Evolutionary conservation across 371 early-diverging fungal genomes (phyloP).

Genomic region (Neoconidiobolus thromboides): DNA sequence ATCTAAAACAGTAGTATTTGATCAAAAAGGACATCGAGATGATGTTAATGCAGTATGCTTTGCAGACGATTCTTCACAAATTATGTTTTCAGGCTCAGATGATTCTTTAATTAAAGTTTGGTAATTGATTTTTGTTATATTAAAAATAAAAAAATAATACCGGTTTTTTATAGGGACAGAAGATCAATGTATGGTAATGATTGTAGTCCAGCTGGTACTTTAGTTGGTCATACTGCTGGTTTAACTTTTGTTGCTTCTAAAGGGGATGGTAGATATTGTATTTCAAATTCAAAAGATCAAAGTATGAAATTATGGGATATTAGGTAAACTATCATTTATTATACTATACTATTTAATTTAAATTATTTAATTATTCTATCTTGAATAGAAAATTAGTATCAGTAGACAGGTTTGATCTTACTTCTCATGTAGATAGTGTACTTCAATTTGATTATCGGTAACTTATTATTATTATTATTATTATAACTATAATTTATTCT

Average conservation of each 20-base stretch:
- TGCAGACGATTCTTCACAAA: constrained; percentile 31
- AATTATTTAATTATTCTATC: neutral
- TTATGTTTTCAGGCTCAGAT: constrained; percentile 38
- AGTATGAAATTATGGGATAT: constrained; percentile 45
- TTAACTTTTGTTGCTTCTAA: constrained; percentile 37
- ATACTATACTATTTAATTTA: neutral
- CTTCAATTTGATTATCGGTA: constrained; percentile 17
- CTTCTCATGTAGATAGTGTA: neutral
- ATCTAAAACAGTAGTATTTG: constrained; percentile 17
- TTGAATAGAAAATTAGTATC: constrained; percentile 10
- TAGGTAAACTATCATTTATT: constrained; percentile 11
- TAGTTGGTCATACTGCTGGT: constrained; percentile 47
- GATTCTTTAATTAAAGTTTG: constrained; percentile 34
- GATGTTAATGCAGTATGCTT: constrained; percentile 40
- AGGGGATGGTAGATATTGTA: constrained; percentile 35
- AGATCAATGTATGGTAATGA: constrained; percentile 19
- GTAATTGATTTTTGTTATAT: constrained; percentile 7
- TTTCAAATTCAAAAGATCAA: constrained; percentile 29
- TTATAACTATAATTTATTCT: neutral
- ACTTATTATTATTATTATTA: neutral
- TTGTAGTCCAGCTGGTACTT: constrained; percentile 25
- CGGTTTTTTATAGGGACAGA: constrained; percentile 21
- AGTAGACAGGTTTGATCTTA: neutral
- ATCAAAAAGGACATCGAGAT: constrained; percentile 19
- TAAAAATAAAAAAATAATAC: neutral